Evolutionary conservation across 768 basidiomycete species (phyloP), one percentile per base, ranked within the genome.

Genomic region (Calocybe cyanea): DNA sequence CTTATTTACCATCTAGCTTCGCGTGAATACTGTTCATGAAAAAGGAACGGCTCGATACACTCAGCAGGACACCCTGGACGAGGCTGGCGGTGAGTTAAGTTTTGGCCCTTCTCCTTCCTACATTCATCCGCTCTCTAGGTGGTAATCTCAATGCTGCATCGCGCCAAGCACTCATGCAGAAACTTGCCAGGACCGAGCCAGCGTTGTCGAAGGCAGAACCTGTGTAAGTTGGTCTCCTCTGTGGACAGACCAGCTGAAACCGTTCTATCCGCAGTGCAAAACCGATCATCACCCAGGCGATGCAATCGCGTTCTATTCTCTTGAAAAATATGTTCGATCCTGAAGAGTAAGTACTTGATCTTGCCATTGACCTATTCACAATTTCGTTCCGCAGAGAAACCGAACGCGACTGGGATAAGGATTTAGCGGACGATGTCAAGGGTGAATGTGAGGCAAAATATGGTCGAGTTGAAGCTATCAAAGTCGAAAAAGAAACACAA

Each of bases 161-260:
- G 63, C 90, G 96, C 71, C 93, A 96, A 77, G 91, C 92, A 67
- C 91, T 99, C 75, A 99, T 99, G 96, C 92, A 94, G 73, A 99
- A 98, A 83, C 90, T 99, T 80, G 93, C 96, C 66, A 92, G 96
- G 75, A 89, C 83, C 69, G 88, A 91, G 59, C 73, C 78, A 36
- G 66, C 82, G 40, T 67, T 78, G 40, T 62, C 70, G 45, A 73
- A 70, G 58, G 75, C 78, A 54, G 73, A 81, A 57, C 77, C 82
- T 19, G 63, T 78, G 88, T 91, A 67, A 53, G 82, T 24, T 11
- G 18, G 63, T 34, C 38, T 10, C 4, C 39, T 13, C 38, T 41
- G 38, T 7, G 7, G 21, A 35, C 18, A 18, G 9, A 19, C 41
- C 3, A 36, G 31, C 32, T n/a, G 37, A 49, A 62, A 62, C 57